These are phyloP conservation scores for Stephanodiscus triporus DNA, from an alignment of 108 stramenopile genomes.

Conservation along the genomic window DNA sequence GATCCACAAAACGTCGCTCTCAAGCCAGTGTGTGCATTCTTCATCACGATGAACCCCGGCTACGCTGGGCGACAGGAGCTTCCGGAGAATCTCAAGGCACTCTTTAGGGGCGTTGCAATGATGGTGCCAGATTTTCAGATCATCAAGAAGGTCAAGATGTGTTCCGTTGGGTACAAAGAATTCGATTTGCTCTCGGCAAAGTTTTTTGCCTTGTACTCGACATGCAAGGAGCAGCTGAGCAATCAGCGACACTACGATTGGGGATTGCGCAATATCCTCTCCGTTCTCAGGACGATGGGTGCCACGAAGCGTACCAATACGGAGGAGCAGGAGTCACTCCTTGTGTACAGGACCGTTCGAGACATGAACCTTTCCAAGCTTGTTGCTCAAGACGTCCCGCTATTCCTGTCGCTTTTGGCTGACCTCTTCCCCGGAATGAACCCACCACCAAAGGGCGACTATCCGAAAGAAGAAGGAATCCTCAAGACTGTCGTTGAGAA, in stretches of 20 bases:
- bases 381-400: constrained; percentile 91
- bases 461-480: constrained; percentile 81
- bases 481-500: constrained; percentile 62
- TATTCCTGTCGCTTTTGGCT: constrained; percentile 86
- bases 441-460: constrained; percentile 80
- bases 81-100: constrained; percentile 92
- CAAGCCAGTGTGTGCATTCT: constrained; percentile 87
- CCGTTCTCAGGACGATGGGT: constrained; percentile 89
- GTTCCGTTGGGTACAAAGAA: constrained; percentile 85
- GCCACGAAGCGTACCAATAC: constrained; percentile 86
- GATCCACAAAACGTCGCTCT: constrained; percentile 87
- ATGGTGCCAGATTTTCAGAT: constrained; percentile 94
- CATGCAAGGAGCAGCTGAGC: constrained; percentile 89
- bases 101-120: constrained; percentile 94
- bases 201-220: constrained; percentile 87
- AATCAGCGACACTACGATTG: constrained; percentile 94
- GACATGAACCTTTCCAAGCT: constrained; percentile 94
- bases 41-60: constrained; percentile 96
- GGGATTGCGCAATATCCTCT: constrained; percentile 89
- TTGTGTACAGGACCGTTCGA: constrained; percentile 89
- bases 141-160: constrained; percentile 95
- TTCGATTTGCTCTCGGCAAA: constrained; percentile 86
- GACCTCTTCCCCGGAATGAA: constrained; percentile 84
- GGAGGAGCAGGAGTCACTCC: constrained; percentile 73
- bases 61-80: constrained; percentile 94